A percentile compares a stretch with the other conserved stretches of the same genome.
Conservation (phyloP, 2,329 filamentous ascomycete genomes). For the Scopulariopsis brevicaulis region DNA sequence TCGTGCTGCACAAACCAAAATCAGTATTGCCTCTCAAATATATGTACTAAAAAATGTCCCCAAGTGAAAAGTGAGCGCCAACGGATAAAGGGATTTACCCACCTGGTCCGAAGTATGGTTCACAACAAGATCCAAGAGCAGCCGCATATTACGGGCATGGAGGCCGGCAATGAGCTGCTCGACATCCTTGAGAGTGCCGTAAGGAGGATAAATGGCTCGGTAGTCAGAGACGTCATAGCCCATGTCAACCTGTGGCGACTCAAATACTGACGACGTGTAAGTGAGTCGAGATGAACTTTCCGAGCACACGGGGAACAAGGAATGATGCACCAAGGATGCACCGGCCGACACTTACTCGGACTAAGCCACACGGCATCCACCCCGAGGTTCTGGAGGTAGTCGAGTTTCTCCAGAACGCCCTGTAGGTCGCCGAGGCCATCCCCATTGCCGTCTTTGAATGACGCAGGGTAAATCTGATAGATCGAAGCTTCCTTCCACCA, state of each 20-base stretch:
- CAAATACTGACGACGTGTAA: conserved; percentile 28
- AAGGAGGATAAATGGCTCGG: conserved; percentile 49
- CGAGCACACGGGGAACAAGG: too few species aligned
- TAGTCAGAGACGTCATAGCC: conserved; percentile 64
- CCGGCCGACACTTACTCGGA: too few species aligned
- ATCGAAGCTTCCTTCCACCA: conserved; percentile 16
- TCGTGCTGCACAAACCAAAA: conserved; percentile 32
- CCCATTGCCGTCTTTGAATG: conserved; percentile 46
- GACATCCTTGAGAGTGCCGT: conserved; percentile 59
- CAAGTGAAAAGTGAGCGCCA: too few species aligned
- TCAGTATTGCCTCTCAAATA: too few species aligned
- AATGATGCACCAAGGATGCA: too few species aligned
- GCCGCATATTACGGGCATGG: conserved; percentile 52
- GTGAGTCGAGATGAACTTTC: too few species aligned
- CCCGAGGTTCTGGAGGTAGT: conserved; percentile 42
- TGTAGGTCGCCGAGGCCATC: conserved; percentile 43
- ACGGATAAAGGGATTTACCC: too few species aligned
- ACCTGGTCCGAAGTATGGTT: conserved; percentile 52
- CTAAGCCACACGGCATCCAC: conserved; percentile 42
- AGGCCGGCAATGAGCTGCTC: conserved; percentile 49
- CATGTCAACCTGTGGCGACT: conserved; percentile 44
- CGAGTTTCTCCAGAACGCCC: conserved; percentile 44
- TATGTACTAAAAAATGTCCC: too few species aligned
- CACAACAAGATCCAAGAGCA: conserved; percentile 62
- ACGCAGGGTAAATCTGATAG: conserved; percentile 52